Evolutionary conservation across 441 rosid genomes (phyloP).

Genomic region (Populus tomentosa): DNA sequence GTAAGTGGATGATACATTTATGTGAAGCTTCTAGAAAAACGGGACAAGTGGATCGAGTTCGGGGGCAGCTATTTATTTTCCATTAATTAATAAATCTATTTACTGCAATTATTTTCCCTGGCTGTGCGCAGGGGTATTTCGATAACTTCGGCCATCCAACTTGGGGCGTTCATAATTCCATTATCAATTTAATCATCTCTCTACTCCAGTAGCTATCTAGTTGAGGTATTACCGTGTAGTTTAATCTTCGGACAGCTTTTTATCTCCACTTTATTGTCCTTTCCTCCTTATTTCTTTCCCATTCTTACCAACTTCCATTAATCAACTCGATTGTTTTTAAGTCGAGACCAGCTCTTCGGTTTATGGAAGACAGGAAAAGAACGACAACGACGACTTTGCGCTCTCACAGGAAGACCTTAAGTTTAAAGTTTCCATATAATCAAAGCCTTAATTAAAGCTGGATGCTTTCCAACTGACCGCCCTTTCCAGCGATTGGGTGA

Average conservation of each 20-base stretch:
- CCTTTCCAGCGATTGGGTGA: background rate
- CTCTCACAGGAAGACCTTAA: background rate
- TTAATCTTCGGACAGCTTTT: background rate
- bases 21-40: background rate
- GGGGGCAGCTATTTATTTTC: background rate
- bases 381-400: background rate
- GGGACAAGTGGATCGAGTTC: background rate
- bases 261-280: constrained; percentile 10
- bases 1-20: background rate
- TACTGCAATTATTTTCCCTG: background rate
- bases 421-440: background rate
- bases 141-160: constrained; percentile 12
- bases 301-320: constrained; percentile 18
- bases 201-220: background rate
- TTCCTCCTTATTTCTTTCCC: background rate
- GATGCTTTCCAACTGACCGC: background rate
- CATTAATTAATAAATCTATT: background rate
- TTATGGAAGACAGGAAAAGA: background rate
- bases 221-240: background rate
- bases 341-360: background rate
- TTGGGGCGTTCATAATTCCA: constrained; percentile 4
- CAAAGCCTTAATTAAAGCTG: background rate
- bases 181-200: background rate
- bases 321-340: constrained; percentile 21
- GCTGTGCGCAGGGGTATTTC: background rate